Percentiles rank a stretch among this genome's conserved stretches.
These are phyloP conservation scores for Yarrowia deformans DNA, from an alignment of 805 yeast species.

Conservation along the genomic window DNA sequence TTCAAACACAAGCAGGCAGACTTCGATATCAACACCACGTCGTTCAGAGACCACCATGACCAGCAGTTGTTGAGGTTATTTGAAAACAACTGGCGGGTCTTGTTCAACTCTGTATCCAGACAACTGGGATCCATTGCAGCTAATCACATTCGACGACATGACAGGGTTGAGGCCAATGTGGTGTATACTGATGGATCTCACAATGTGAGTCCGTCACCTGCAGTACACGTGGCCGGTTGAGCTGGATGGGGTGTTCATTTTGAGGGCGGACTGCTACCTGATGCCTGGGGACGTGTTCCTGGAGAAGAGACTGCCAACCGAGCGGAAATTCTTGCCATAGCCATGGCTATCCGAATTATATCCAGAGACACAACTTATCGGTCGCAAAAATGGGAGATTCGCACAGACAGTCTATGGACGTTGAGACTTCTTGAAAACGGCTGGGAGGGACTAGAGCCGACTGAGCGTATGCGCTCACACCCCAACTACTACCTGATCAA, in stretches of 20 bases:
- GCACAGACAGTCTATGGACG: not conserved
- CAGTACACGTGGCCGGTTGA: fast-evolving
- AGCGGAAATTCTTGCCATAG: constrained; percentile 9
- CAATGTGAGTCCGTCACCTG: not conserved
- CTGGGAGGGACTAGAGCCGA: constrained; percentile 6
- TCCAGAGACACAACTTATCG: not conserved
- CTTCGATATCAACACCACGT: not conserved
- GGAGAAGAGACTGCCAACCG: not conserved
- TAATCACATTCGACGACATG: not conserved
- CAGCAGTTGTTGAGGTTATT: not conserved
- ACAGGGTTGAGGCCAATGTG: not conserved
- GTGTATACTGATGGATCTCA: constrained; percentile 2
- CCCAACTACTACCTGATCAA: not conserved
- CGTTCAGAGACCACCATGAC: not conserved
- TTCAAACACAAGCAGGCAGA: not conserved
- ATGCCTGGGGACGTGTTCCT: constrained; percentile 17
- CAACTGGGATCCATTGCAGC: not conserved
- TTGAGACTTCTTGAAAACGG: not conserved
- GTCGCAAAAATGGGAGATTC: not conserved
- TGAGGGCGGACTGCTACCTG: not conserved
- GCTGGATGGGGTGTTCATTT: constrained; percentile 26
- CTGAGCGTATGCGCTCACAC: not conserved
- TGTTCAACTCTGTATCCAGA: not conserved
- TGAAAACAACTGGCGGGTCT: not conserved
- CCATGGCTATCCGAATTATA: constrained; percentile 2